Percentiles rank a stretch among this genome's conserved stretches.
Conservation (phyloP, 805 yeast species). For the Scheffersomyces coipomensis region DNA sequence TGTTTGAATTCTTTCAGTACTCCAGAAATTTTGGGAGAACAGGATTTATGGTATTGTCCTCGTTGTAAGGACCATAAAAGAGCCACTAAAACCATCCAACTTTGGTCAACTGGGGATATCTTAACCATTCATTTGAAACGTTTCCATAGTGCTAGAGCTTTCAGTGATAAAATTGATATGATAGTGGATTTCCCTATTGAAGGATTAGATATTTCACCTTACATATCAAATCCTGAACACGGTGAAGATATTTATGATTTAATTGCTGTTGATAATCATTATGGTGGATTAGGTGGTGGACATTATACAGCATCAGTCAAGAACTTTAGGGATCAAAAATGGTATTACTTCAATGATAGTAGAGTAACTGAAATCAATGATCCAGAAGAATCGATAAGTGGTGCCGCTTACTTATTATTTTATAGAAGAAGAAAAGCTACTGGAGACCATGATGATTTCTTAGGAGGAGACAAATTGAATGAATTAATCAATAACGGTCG, state of each 20-base stretch:
- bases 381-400: conserved; percentile 61
- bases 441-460: conserved; percentile 13
- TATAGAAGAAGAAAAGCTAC: conserved; percentile 58
- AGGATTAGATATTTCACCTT: conserved; percentile 69
- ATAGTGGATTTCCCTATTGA: conserved; percentile 85
- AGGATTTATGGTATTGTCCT: conserved; percentile 94
- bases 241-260: conserved; percentile 66
- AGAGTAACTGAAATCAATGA: conserved; percentile 57
- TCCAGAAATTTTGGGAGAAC: conserved; percentile 82
- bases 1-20: conserved; percentile 74
- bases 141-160: conserved; percentile 78
- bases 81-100: conserved; percentile 85
- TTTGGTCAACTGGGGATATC: conserved; percentile 94
- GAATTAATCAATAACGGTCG: conserved; percentile 43
- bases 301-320: conserved; percentile 91
- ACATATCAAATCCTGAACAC: conserved; percentile 39
- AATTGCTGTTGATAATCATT: conserved; percentile 92
- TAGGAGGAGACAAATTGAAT: conserved; percentile 50
- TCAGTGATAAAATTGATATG: conserved; percentile 86
- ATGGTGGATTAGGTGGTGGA: conserved; percentile 96
- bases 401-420: conserved; percentile 85
- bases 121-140: conserved; percentile 87
- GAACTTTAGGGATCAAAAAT: conserved; percentile 69
- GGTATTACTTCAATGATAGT: conserved; percentile 93
- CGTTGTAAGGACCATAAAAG: conserved; percentile 83